These are phyloP conservation scores for Brachypodium distachyon DNA, from an alignment of 202 grass and related monocot genomes.

Conservation along the genomic window DNA sequence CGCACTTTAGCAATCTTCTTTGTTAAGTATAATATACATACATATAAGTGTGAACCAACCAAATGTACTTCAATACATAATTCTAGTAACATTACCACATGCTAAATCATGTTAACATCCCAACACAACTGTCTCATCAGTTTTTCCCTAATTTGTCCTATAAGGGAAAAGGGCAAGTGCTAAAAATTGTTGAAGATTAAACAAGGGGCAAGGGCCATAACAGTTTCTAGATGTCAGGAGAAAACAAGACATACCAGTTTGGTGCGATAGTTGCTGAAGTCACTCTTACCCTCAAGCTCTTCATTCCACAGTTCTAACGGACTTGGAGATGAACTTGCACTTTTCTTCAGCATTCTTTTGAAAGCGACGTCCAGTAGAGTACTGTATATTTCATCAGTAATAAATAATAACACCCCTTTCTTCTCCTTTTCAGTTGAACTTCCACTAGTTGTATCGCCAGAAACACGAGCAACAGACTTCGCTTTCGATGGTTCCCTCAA, in stretches of 20 bases:
- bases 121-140: neutral
- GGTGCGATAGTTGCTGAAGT: slow-evolving; percentile 75
- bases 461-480: slow-evolving; percentile 59
- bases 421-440: slow-evolving; percentile 70
- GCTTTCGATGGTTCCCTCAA: slow-evolving; percentile 86
- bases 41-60: neutral
- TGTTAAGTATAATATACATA: neutral
- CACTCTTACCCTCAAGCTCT: slow-evolving; percentile 87
- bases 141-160: neutral
- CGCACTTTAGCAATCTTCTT: neutral
- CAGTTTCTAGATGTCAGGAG: neutral
- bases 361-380: slow-evolving; percentile 83
- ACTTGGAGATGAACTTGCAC: slow-evolving; percentile 31
- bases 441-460: slow-evolving; percentile 47
- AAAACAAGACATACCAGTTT: slow-evolving; percentile 69
- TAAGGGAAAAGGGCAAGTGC: neutral
- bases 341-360: slow-evolving; percentile 95
- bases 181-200: slow-evolving; percentile 2
- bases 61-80: slow-evolving; percentile 1
- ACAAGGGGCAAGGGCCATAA: neutral
- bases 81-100: neutral
- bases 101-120: neutral
- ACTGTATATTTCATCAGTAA: slow-evolving; percentile 79
- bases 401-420: slow-evolving; percentile 55
- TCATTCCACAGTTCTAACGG: slow-evolving; percentile 84